Percentiles rank a stretch among this genome's conserved stretches.
Evolutionary conservation across 2,329 filamentous ascomycete species (phyloP).

Genomic region (Pestalotiopsis sp.): DNA sequence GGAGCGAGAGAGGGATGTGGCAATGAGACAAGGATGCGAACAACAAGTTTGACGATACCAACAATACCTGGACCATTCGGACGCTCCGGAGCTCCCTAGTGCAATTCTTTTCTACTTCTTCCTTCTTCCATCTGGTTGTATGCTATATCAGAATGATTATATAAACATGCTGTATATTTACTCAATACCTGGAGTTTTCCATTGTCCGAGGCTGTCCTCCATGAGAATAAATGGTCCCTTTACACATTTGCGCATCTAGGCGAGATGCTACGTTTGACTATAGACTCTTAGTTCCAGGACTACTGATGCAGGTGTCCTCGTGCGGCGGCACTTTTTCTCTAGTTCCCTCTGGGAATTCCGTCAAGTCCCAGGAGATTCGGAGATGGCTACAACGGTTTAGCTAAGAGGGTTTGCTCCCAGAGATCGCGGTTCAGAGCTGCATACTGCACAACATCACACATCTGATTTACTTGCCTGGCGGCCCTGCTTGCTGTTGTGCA

Average conservation of each 20-base stretch:
- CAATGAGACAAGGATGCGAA: neutral
- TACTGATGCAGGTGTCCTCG: neutral
- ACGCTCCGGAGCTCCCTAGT: neutral
- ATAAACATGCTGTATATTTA: neutral
- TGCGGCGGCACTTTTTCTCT: neutral
- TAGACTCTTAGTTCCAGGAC: neutral
- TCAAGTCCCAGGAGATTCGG: neutral
- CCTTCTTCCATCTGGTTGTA: neutral
- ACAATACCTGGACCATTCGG: neutral
- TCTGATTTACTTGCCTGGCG: too few relatives aligned
- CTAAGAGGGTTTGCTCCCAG: neutral
- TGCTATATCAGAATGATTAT: neutral
- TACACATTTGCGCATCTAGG: neutral
- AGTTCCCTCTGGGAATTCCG: neutral
- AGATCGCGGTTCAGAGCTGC: neutral
- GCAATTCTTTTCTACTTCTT: neutral
- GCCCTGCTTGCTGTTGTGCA: too few relatives aligned
- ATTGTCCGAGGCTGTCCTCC: neutral
- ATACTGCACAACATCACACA: too few relatives aligned
- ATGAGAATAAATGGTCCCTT: neutral
- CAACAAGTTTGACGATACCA: neutral
- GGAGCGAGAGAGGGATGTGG: neutral
- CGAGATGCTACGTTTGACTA: neutral
- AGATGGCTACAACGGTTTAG: neutral
- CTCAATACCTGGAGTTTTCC: neutral